Evolutionary conservation across 257 asterid species (phyloP).

Genomic region (Lavandula angustifolia): DNA sequence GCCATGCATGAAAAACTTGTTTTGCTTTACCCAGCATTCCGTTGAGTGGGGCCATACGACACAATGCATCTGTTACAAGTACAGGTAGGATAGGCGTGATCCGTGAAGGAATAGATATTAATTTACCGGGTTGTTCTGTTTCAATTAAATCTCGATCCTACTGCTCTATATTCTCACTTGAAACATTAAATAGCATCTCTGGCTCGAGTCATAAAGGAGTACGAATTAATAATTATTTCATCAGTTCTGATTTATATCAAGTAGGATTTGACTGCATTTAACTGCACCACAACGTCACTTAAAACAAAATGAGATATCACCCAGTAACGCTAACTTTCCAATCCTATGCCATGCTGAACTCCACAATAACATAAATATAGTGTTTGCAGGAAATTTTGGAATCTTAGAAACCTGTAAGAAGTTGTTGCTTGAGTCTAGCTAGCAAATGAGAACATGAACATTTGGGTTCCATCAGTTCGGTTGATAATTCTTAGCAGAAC

Average conservation of each 20-base stretch:
- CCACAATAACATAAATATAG: conserved; percentile 6
- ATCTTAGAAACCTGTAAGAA: conserved; percentile 10
- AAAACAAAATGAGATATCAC: conserved; percentile 18
- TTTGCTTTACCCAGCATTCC: conserved; percentile 27
- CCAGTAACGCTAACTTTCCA: conserved; percentile 10
- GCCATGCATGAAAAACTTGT: conserved; percentile 12
- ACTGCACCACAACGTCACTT: conserved; percentile 12
- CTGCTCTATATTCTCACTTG: conserved; percentile 19
- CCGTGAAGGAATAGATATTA: conserved; percentile 21
- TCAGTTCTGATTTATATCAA: conserved; percentile 1
- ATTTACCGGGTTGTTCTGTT: conserved; percentile 9
- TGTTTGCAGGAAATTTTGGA: neutral
- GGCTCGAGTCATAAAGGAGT: conserved; percentile 20
- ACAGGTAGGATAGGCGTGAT: conserved; percentile 29
- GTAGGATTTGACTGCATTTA: conserved; percentile 19
- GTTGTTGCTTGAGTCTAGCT: conserved; percentile 12
- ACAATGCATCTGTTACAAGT: conserved; percentile 26
- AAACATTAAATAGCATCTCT: conserved; percentile 18
- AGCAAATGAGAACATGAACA: neutral
- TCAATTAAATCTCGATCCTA: conserved; percentile 15
- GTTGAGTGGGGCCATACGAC: conserved; percentile 26
- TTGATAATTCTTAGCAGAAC: neutral
- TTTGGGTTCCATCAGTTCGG: neutral
- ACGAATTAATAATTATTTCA: conserved; percentile 5
- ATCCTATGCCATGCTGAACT: conserved; percentile 8